These are phyloP conservation scores for Typha latifolia DNA, from an alignment of 176 grass and related monocot species.

Conservation along the genomic window DNA sequence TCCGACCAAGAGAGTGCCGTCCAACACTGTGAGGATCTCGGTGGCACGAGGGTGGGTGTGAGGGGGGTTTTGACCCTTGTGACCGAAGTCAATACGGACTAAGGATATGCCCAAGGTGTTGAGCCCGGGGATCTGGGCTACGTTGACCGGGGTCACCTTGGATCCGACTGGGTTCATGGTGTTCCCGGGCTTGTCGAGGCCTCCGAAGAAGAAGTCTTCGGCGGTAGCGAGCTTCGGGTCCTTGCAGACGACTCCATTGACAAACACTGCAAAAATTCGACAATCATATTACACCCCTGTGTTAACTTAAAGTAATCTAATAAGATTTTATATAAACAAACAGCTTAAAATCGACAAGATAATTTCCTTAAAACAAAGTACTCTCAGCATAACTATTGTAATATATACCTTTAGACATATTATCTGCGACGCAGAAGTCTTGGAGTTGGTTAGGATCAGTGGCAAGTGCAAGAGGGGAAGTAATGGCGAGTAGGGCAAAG, in stretches of 20 bases:
- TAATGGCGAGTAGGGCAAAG: too few relatives aligned
- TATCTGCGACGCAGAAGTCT: too few relatives aligned
- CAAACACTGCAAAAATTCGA: not conserved
- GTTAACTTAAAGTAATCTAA: too few relatives aligned
- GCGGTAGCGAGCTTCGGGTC: not conserved
- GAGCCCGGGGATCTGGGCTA: not conserved
- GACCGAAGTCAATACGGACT: not conserved
- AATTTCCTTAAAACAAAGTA: too few relatives aligned
- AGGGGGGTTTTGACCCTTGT: not conserved
- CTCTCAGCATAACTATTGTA: too few relatives aligned
- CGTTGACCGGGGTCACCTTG: not conserved
- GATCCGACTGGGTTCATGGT: not conserved
- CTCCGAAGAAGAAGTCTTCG: constrained; percentile 3
- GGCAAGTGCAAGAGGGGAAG: too few relatives aligned
- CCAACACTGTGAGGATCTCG: not conserved
- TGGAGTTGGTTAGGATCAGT: too few relatives aligned
- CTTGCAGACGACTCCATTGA: constrained; percentile 6
- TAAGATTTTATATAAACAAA: too few relatives aligned
- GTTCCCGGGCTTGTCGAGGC: not conserved
- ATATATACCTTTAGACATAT: too few relatives aligned
- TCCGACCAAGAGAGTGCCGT: not conserved
- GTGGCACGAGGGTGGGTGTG: constrained; percentile 4
- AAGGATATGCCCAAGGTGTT: constrained; percentile 8
- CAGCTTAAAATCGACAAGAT: too few relatives aligned
- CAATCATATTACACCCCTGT: too few relatives aligned